These are phyloP conservation scores for Hypoxylon sp. DNA, from an alignment of 2,329 filamentous ascomycete species.

Conservation along the genomic window DNA sequence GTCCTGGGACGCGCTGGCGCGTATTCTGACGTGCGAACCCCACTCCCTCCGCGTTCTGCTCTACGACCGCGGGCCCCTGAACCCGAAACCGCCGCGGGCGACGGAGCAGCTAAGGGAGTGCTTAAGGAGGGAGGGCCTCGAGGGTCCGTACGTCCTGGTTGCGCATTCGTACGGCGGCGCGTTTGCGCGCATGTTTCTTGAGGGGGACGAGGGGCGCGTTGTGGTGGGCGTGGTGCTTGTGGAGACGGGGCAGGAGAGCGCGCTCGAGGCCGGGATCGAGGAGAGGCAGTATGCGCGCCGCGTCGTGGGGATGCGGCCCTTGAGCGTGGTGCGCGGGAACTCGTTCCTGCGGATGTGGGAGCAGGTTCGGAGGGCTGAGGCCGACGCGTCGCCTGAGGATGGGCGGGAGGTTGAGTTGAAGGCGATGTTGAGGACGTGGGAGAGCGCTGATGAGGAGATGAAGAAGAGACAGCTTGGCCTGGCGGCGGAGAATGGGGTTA, in stretches of 20 bases:
- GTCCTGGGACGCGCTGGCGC: slow-evolving; percentile 45
- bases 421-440: slow-evolving; percentile 40
- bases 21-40: slow-evolving; percentile 24
- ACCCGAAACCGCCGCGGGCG: slow-evolving; percentile 29
- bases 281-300: slow-evolving; percentile 38
- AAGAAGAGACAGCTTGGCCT: slow-evolving; percentile 48
- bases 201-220: slow-evolving; percentile 24
- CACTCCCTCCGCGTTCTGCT: slow-evolving; percentile 44
- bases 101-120: slow-evolving; percentile 41
- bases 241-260: slow-evolving; percentile 51
- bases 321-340: slow-evolving; percentile 48
- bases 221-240: slow-evolving; percentile 48
- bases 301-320: slow-evolving; percentile 42
- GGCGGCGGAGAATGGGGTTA: slow-evolving; percentile 31
- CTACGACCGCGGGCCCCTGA: slow-evolving; percentile 41
- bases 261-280: slow-evolving; percentile 43
- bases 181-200: slow-evolving; percentile 48
- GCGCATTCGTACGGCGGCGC: slow-evolving; percentile 51
- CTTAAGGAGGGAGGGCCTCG: slow-evolving; percentile 22
- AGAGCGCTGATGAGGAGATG: slow-evolving; percentile 47
- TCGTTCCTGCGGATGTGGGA: slow-evolving; percentile 42
- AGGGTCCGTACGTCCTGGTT: slow-evolving; percentile 46
- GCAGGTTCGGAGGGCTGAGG: slow-evolving; percentile 37
- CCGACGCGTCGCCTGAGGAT: not conserved
- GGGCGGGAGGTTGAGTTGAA: slow-evolving; percentile 8